These are phyloP conservation scores for Plantago rigida DNA, from an alignment of 305 asterid genomes.

Conservation along the genomic window DNA sequence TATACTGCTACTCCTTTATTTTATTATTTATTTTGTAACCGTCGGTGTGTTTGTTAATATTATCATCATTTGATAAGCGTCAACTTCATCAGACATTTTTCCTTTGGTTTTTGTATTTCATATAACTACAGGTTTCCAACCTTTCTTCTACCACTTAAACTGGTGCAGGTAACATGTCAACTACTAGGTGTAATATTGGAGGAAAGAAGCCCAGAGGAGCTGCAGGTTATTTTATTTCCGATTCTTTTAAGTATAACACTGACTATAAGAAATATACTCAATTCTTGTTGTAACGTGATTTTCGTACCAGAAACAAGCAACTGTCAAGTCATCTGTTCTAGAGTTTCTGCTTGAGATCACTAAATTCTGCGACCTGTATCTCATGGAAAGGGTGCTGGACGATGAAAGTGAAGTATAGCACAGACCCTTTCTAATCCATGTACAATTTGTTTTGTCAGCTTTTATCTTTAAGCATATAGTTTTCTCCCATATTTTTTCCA, in stretches of 20 bases:
- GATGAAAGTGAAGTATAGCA: slow-evolving; percentile 72
- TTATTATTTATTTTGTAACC: no score
- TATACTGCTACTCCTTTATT: no score
- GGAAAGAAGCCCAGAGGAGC: slow-evolving; percentile 86
- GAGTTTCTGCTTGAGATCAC: slow-evolving; percentile 82
- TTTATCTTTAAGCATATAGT: neutral
- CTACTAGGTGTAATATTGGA: slow-evolving; percentile 80
- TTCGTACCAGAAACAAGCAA: slow-evolving; percentile 62
- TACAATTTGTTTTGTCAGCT: slow-evolving; percentile 8
- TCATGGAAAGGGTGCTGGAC: slow-evolving; percentile 88
- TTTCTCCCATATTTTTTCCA: neutral
- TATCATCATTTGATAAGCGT: neutral
- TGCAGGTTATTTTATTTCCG: slow-evolving; percentile 48
- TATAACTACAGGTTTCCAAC: slow-evolving; percentile 2
- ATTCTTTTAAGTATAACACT: slow-evolving; percentile 2
- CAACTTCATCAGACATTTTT: neutral
- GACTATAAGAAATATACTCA: slow-evolving; percentile 18
- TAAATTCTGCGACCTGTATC: slow-evolving; percentile 80
- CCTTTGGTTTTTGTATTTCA: slow-evolving; percentile 12
- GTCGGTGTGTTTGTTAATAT: neutral
- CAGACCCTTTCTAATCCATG: slow-evolving; percentile 16
- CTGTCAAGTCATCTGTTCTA: slow-evolving; percentile 69
- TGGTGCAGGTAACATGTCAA: slow-evolving; percentile 72
- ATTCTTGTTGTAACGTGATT: slow-evolving; percentile 19
- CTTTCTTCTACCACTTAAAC: slow-evolving; percentile 15